phyloP scores from a whole-genome alignment of 208 protist species.

The Acanthamoeba lenticulata region DNA sequence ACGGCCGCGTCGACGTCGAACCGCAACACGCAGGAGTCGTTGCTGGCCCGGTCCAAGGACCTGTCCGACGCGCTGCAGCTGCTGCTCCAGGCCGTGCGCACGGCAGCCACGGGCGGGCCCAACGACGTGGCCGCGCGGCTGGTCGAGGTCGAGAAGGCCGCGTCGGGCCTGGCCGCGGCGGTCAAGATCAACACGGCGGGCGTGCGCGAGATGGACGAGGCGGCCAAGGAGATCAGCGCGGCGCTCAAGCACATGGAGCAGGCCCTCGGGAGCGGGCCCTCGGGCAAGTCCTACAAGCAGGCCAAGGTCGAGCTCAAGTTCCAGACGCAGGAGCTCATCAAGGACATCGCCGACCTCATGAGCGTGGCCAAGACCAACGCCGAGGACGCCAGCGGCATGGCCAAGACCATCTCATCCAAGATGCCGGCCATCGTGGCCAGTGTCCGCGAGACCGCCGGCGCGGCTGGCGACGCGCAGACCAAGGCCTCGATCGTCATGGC shows the following conservation, averaged over 20 bases:
- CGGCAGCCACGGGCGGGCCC: not conserved
- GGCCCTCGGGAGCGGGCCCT: not conserved
- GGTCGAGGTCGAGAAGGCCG: slow-evolving; percentile 11
- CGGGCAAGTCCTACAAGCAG: slow-evolving; percentile 46
- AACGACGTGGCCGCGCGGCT: not conserved
- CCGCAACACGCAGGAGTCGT: slow-evolving; percentile 47
- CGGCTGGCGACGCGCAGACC: not conserved
- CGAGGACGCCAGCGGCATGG: slow-evolving; percentile 5
- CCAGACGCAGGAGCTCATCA: slow-evolving; percentile 64
- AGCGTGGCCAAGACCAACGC: slow-evolving; percentile 40
- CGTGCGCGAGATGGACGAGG: slow-evolving; percentile 54
- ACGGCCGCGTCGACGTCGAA: slow-evolving; percentile 16
- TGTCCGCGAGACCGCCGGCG: not conserved
- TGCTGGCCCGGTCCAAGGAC: slow-evolving; percentile 17
- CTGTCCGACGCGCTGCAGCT: slow-evolving; percentile 15
- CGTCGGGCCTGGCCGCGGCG: not conserved
- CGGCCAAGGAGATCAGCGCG: slow-evolving; percentile 12
- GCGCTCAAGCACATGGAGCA: slow-evolving; percentile 2
- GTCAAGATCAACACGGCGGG: not conserved
- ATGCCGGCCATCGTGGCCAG: not conserved
- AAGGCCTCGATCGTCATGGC: not conserved
- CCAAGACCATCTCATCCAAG: slow-evolving; percentile 32
- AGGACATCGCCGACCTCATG: slow-evolving; percentile 36
- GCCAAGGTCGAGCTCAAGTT: slow-evolving; percentile 68
- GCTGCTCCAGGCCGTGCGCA: not conserved